Evolutionary conservation across 2,329 filamentous ascomycete species (phyloP), one percentile per base, ranked within the genome.

Genomic region (Byssothecium circinans): DNA sequence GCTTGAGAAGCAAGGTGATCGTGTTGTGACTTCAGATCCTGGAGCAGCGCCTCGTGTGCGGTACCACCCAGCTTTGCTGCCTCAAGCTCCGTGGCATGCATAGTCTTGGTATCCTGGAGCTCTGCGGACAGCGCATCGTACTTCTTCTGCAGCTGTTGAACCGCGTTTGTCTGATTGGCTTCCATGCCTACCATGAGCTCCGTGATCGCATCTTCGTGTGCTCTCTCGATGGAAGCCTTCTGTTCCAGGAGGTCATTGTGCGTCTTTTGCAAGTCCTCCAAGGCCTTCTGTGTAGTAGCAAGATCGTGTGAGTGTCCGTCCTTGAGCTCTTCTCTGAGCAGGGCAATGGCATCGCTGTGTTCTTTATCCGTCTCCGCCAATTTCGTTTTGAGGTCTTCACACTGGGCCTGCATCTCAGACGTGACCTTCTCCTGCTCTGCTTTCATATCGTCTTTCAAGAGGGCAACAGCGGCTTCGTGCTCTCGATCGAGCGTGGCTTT

Each of bases 121-220:
- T 64, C 43, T 20, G 54, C 52, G 2, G 48, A 36, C 5, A 69
- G 55, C 5, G 54, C 58, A 33, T 69, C 63, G 35, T 65, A 61
- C 40, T 70, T 67, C 49, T 62, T 64, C 41, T 66, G 65, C 23
- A 71, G 34, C 32, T 68, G 62, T 40, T 67, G 60, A 1, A 68
- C 58, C 15, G 67, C 64, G 30, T 70, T 65, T 3, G 55, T 52
- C 20, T 62, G 61, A 38, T 62, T 67, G 10, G 61, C 54, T 43
- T 69, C 64, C 66, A 71, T 69, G 34, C 61, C 61, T 1, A 53
- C 33, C 61, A 67, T 70, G 3, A 71, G 48, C 43, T 69, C 66
- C 7, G 61, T 56, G n/a, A 71, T 69, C 11, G 66, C 67, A 17
- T 64, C 61, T 38, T 70, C 67, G 19, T 70, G 68, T 4, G 65